phyloP scores from a whole-genome alignment of 2,329 filamentous ascomycete species.

The Phaeoacremonium minimum region DNA sequence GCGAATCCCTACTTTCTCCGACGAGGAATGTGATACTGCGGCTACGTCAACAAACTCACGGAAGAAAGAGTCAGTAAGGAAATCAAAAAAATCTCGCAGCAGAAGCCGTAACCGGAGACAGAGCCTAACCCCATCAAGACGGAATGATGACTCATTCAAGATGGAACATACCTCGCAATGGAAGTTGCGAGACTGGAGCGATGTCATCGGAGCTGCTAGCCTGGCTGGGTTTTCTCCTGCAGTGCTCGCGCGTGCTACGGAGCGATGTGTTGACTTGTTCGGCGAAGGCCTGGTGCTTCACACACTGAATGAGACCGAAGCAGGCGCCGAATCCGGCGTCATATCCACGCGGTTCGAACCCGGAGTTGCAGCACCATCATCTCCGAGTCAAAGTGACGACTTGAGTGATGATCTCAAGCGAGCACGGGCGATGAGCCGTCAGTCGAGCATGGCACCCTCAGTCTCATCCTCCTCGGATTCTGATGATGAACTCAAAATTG shows the following conservation, averaged over 20 bases:
- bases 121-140: constrained; percentile 16
- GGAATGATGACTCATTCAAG: constrained; percentile 11
- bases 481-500: not conserved
- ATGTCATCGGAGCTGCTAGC: constrained; percentile 75
- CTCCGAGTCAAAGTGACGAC: constrained; percentile 8
- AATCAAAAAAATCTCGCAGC: constrained; percentile 9
- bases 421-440: constrained; percentile 5
- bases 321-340: constrained; percentile 21
- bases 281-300: constrained; percentile 64
- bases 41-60: constrained; percentile 17
- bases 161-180: constrained; percentile 16
- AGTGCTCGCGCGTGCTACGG: constrained; percentile 64
- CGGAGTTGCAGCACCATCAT: constrained; percentile 13
- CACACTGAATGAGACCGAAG: constrained; percentile 31
- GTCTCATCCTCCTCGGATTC: not conserved
- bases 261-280: constrained; percentile 74
- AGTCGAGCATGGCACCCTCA: constrained; percentile 8
- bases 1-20: constrained; percentile 30
- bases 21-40: constrained; percentile 12
- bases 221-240: constrained; percentile 64
- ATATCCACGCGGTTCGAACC: constrained; percentile 20
- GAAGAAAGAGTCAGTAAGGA: constrained; percentile 11
- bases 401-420: not conserved
- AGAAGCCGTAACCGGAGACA: constrained; percentile 12
- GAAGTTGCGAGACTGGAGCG: constrained; percentile 73